Percentiles rank a stretch among this genome's conserved stretches.
Conservation (phyloP, 345 rosid genomes). For the Noccaea caerulescens region DNA sequence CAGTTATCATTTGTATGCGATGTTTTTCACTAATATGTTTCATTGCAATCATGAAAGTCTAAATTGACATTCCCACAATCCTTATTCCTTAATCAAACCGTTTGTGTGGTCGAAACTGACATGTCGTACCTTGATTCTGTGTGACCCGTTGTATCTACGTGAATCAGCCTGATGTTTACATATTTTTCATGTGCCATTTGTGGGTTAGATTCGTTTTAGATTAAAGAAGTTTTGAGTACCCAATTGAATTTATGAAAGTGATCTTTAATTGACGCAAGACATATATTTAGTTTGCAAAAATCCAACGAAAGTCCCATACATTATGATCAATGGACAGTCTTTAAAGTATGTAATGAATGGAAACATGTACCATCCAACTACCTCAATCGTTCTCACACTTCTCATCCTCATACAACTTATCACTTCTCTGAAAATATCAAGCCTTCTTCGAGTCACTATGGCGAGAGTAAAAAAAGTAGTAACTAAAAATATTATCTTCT, state of each 20-base stretch:
- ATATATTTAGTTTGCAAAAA: background rate
- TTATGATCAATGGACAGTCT: background rate
- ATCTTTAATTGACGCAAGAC: background rate
- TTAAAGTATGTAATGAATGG: background rate
- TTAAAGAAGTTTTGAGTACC: background rate
- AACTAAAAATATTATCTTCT: too few relatives aligned
- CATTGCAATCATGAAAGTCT: background rate
- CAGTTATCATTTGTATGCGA: too few relatives aligned
- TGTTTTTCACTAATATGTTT: background rate
- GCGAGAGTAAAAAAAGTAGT: background rate
- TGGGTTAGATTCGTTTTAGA: background rate
- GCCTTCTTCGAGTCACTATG: background rate
- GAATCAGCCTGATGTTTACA: background rate
- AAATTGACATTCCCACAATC: conserved; percentile 13
- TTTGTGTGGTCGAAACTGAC: conserved; percentile 3
- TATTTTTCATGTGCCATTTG: background rate
- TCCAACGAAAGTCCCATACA: background rate
- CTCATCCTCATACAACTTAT: conserved; percentile 29
- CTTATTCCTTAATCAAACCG: background rate
- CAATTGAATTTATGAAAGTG: background rate
- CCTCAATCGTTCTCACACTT: conserved; percentile 9
- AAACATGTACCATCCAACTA: conserved; percentile 26
- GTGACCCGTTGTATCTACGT: background rate
- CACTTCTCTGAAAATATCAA: conserved; percentile 8
- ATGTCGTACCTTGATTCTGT: background rate